A percentile compares a stretch with the other conserved stretches of the same genome.
Evolutionary conservation across 192 early-diverging fungal genomes (phyloP).

Genomic region (Coemansia sp.): DNA sequence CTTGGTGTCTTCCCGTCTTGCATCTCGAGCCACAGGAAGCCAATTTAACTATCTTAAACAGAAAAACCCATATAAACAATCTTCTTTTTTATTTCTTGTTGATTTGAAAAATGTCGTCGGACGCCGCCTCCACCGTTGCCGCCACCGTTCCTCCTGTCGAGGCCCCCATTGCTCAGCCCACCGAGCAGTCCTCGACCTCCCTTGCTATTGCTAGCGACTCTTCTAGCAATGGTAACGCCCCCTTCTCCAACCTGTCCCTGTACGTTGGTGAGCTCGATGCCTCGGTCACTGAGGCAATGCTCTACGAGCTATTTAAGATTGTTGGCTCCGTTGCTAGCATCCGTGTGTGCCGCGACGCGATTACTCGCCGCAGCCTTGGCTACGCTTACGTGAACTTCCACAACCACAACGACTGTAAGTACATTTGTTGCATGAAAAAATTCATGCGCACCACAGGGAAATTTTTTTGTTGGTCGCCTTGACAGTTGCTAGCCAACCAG

Average conservation of each 20-base stretch:
- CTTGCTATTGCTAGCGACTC: conserved; percentile 7
- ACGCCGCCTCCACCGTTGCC: conserved; percentile 37
- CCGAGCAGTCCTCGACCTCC: conserved; percentile 11
- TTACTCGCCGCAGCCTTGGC: conserved; percentile 94
- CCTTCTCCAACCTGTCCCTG: conserved; percentile 73
- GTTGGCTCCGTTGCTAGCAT: conserved; percentile 95
- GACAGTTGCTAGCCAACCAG: background rate
- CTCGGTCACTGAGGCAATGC: conserved; percentile 94
- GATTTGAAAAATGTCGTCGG: conserved; percentile 43
- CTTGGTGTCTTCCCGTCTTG: conserved; percentile 30
- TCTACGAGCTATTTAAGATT: conserved; percentile 97
- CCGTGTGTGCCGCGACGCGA: conserved; percentile 97
- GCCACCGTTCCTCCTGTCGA: conserved; percentile 48
- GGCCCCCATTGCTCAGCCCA: conserved; percentile 32
- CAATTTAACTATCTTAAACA: conserved; percentile 49
- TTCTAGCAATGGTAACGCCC: conserved; percentile 25
- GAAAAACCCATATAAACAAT: conserved; percentile 43
- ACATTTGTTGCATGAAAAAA: conserved; percentile 43
- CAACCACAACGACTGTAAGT: conserved; percentile 74
- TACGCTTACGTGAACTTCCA: conserved; percentile 99
- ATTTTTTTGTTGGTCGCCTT: background rate
- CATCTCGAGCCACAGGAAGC: conserved; percentile 23
- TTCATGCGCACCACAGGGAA: conserved; percentile 2
- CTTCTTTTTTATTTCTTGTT: conserved; percentile 20
- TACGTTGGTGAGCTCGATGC: conserved; percentile 98